Evolutionary conservation across 371 early-diverging fungal genomes (phyloP).

Genomic region (Mucor saturninus): DNA sequence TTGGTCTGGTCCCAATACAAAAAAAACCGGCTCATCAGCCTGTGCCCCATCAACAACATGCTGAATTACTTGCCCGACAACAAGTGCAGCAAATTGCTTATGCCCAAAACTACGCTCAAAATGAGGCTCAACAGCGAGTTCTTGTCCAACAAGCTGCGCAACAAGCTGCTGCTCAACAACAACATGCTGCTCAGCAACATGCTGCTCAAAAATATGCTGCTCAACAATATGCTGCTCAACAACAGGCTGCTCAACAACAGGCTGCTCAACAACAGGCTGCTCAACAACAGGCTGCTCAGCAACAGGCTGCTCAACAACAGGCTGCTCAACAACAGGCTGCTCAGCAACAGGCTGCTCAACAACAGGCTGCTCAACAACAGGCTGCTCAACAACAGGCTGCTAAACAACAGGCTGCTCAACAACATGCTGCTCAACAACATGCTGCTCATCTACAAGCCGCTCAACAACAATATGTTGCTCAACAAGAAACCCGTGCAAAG

Average conservation of each 20-base stretch:
- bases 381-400: not conserved
- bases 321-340: not conserved
- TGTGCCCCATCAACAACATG: not conserved
- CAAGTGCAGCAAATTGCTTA: not conserved
- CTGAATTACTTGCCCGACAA: not conserved
- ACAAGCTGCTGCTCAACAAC: not conserved
- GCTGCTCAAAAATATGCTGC: not conserved
- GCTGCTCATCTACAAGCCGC: not conserved
- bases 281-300: not conserved
- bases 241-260: not conserved
- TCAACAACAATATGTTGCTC: not conserved
- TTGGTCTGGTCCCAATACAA: not conserved
- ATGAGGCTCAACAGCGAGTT: not conserved
- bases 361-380: too few relatives aligned
- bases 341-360: not conserved
- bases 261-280: not conserved
- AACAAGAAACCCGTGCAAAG: too few relatives aligned
- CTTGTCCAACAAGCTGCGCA: not conserved
- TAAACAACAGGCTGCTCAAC: not conserved
- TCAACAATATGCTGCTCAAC: too few relatives aligned
- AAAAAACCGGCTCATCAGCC: not conserved
- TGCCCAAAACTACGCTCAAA: not conserved
- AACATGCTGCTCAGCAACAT: too few relatives aligned
- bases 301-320: not conserved
- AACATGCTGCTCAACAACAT: not conserved